Evolutionary conservation across 176 grass and related monocot genomes (phyloP).

Genomic region (Otatea glauca): DNA sequence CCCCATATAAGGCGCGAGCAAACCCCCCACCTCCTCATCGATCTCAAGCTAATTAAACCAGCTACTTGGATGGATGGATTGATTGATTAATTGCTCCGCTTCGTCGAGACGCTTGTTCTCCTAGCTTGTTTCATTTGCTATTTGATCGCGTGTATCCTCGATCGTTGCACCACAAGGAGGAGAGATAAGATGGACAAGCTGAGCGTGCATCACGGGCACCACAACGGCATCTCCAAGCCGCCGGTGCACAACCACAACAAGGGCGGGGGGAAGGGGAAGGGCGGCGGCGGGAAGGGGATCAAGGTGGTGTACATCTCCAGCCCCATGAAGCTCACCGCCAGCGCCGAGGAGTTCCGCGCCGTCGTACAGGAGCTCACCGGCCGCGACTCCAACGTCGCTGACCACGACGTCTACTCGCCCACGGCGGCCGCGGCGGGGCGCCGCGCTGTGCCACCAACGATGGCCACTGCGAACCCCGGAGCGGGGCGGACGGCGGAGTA

Average conservation of each 20-base stretch:
- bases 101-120: background rate
- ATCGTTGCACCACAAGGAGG: background rate
- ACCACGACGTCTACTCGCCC: slow-evolving; percentile 45
- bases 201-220: slow-evolving; percentile 48
- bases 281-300: slow-evolving; percentile 40
- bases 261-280: slow-evolving; percentile 30
- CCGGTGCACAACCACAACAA: slow-evolving; percentile 50
- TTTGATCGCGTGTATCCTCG: background rate
- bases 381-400: slow-evolving; percentile 67
- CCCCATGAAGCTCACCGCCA: slow-evolving; percentile 74
- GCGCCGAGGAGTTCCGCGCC: slow-evolving; percentile 76
- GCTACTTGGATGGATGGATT: background rate
- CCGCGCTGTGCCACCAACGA: background rate
- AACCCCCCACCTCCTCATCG: background rate
- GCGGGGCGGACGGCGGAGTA: background rate
- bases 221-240: slow-evolving; percentile 54
- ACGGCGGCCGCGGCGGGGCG: background rate
- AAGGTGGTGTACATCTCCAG: slow-evolving; percentile 90
- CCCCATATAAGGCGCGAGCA: slow-evolving; percentile 47
- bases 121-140: background rate
- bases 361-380: slow-evolving; percentile 83
- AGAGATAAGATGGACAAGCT: slow-evolving; percentile 48
- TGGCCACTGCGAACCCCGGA: slow-evolving; percentile 16
- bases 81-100: background rate
- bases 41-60: background rate